A percentile compares a stretch with the other conserved stretches of the same genome.
Evolutionary conservation across 2,329 filamentous ascomycete species (phyloP).

Genomic region (Orbilia brochopaga): DNA sequence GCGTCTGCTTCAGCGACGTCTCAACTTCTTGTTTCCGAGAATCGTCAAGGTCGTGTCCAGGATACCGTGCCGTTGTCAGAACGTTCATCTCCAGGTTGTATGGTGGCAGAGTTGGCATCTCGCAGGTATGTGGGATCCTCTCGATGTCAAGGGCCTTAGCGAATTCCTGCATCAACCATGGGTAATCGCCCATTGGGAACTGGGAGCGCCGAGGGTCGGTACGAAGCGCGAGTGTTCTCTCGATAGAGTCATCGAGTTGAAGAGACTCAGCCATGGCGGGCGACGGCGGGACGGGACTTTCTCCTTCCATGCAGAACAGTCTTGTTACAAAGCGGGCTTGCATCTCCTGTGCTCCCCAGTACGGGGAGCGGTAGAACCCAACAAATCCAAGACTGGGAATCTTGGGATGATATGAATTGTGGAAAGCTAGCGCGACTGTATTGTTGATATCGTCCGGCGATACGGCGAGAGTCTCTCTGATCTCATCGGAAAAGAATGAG

Average conservation of each 20-base stretch:
- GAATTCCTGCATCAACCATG: constrained; percentile 76
- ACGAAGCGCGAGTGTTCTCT: constrained; percentile 63
- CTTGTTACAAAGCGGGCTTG: constrained; percentile 73
- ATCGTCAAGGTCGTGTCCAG: constrained; percentile 58
- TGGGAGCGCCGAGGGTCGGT: constrained; percentile 64
- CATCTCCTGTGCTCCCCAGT: constrained; percentile 88
- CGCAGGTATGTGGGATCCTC: constrained; percentile 57
- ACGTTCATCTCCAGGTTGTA: constrained; percentile 63
- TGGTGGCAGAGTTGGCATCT: constrained; percentile 59
- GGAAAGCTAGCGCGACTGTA: constrained; percentile 71
- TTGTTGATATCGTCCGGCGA: constrained; percentile 62
- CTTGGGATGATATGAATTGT: constrained; percentile 67
- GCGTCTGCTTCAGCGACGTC: constrained; percentile 62
- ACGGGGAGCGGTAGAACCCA: constrained; percentile 82
- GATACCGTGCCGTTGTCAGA: constrained; percentile 66
- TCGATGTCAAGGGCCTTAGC: constrained; percentile 65
- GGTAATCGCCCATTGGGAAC: constrained; percentile 83
- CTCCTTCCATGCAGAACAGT: constrained; percentile 63
- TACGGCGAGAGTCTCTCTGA: constrained; percentile 67
- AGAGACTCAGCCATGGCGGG: constrained; percentile 59
- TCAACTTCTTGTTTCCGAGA: constrained; percentile 59
- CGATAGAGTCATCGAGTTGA: constrained; percentile 60
- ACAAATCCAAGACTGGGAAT: constrained; percentile 75
- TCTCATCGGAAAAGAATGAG: constrained; percentile 67
- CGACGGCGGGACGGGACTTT: constrained; percentile 54